A percentile compares a stretch with the other conserved stretches of the same genome.
Conservation (phyloP, 768 basidiomycete genomes). For the Collybia mongolica region DNA sequence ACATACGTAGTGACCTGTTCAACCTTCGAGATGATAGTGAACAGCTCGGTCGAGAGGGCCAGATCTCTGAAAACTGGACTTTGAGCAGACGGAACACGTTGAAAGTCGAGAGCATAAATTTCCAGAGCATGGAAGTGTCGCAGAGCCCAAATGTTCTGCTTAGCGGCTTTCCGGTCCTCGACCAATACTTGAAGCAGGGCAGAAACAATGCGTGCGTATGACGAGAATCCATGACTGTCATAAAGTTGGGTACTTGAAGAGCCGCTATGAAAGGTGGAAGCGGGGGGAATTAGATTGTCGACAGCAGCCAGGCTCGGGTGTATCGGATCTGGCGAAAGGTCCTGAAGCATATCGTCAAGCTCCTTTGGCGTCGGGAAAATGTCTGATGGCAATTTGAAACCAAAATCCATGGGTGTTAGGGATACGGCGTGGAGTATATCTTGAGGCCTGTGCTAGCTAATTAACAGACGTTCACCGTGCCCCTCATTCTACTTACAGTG, state of each 20-base stretch:
- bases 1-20: conserved; percentile 64
- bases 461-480: background rate
- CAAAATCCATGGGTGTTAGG: conserved; percentile 31
- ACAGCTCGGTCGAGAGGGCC: conserved; percentile 31
- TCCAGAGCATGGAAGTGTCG: conserved; percentile 66
- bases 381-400: conserved; percentile 40
- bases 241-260: conserved; percentile 11
- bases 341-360: conserved; percentile 45
- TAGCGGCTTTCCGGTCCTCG: conserved; percentile 60
- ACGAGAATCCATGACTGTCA: conserved; percentile 54
- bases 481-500: conserved; percentile 26
- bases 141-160: conserved; percentile 61
- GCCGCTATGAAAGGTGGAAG: conserved; percentile 17
- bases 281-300: conserved; percentile 56
- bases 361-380: conserved; percentile 49
- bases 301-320: conserved; percentile 59
- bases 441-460: conserved; percentile 36
- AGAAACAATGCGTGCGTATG: conserved; percentile 61
- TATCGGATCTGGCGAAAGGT: conserved; percentile 43
- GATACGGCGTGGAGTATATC: conserved; percentile 39
- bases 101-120: conserved; percentile 61
- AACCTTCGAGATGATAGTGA: conserved; percentile 42
- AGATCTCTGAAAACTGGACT: conserved; percentile 48
- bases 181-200: conserved; percentile 56
- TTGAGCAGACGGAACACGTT: conserved; percentile 46